phyloP scores from a whole-genome alignment of 2,329 filamentous ascomycete species.

The Trichophyton schoenleinii region DNA sequence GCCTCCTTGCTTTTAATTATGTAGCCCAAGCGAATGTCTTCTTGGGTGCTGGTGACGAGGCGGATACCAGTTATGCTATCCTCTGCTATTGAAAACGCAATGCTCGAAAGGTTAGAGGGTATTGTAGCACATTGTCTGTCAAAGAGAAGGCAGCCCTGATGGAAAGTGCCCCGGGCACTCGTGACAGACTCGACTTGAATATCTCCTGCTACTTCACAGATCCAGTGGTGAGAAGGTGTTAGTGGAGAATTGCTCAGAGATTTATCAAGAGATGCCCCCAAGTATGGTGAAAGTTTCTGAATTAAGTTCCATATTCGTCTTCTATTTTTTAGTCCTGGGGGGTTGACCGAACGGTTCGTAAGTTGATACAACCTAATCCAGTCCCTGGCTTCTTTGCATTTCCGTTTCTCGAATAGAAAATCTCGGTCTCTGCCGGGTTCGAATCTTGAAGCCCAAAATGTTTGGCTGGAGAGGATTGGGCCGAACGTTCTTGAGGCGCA shows the following conservation, averaged over 20 bases:
- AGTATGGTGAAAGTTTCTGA: background rate
- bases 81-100: background rate
- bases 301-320: background rate
- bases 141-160: background rate
- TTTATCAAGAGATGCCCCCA: background rate
- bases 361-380: background rate
- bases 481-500: background rate
- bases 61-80: background rate
- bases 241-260: background rate
- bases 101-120: background rate
- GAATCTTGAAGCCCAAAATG: conserved; percentile 4
- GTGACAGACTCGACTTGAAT: background rate
- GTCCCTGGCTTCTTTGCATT: background rate
- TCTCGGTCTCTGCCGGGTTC: background rate
- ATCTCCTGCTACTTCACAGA: background rate
- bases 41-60: background rate
- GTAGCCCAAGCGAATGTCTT: background rate
- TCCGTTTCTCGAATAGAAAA: background rate
- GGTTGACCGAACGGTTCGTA: background rate
- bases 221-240: too few species aligned
- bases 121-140: background rate
- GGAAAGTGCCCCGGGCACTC: background rate
- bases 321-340: background rate
- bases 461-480: background rate
- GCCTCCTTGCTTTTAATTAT: background rate